Base-by-base conservation (phyloP, 1,284 basidiomycete species). In the Boletus sp. region DNA sequence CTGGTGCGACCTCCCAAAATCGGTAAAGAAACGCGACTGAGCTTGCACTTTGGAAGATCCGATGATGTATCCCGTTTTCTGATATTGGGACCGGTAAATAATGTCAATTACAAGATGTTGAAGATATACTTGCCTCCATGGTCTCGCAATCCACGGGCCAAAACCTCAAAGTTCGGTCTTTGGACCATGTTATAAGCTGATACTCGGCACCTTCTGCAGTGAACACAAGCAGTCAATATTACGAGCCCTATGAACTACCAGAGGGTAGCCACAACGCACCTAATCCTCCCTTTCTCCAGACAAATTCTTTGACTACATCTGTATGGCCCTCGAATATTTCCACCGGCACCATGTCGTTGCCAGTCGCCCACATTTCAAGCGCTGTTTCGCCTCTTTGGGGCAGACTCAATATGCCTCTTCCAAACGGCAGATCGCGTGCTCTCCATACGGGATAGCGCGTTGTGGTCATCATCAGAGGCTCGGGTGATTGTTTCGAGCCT, bases 301-400 rank as follows among this genome's bases (percentile, higher is more conserved):
- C 94, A 61, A 96, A 99, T 69, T 99, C 95, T 60, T 97, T 97
- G 30, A 98, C 95, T 5, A 94, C 90, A 59, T 96, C 94, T 0
- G 81, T 79, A 65, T 96, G 93, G 0, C 94, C 94, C 54, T 89
- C 88, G 56, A 96, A 97, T 3, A 76, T 73, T 50, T 88, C 81
- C 8, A 93, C 81, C 1, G 87, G 83, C 8, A 62, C 49, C 34
- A 71, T 69, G 2, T 71, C 67, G 39, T 77, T 66, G 13, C 71
- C 72, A 44, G 78, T 70, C 0, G 73, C 73, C 73, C 84, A 98
- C 86, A 99, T 89, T 64, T 93, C 89, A 19, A 97, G 74, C 0
- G 81, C 78, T 8, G 86, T 88, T 55, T 88, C 88, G 2, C 92
- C 90, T 46, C 95, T 75, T 66, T 99, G 96, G 0, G 96, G 90